Base-by-base conservation (phyloP, 1,284 basidiomycete genomes). In the Lentinula novae-zelandiae region DNA sequence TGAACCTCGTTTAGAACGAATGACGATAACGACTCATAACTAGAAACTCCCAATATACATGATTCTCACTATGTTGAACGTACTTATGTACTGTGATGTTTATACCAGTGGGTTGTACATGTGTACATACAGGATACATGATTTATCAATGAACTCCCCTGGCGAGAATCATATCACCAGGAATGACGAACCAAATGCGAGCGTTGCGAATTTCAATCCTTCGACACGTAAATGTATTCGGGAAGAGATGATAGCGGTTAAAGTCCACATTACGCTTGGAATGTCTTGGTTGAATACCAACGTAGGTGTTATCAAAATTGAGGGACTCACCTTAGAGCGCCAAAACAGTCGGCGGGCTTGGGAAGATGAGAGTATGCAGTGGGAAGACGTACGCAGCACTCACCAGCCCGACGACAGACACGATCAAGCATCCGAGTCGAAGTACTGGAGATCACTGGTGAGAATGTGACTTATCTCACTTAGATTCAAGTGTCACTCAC, bases 161-260 rank as follows among this genome's bases (percentile, higher is more conserved):
- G 15, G 15, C 9, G 10, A n/a, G 42, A 46, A 13, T 54, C 27
- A 34, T 52, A 17, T 38, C 34, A 58, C 38, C 13, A 51, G 38
- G 20, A 58, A 31, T 36, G 57, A 58, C 40, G 46, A 33, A 3
- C 38, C 20, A 17, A n/a, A 22, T 57, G 27, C 52, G 33, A 54
- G 46, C 22, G 15, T 60, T 8, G 42, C 7, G 15, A 48, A 53
- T 36, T 52, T 44, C 33, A 62, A 33, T 4, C 56, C 60, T 36
- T 62, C 60, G 9, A 62, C 51, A 7, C 60, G 60, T 13, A 62
- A 17, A 22, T 62, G 60, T 40, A 62, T 53, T 12, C 56, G 36
- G 5, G 55, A 62, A 13, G 36, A 40, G 7, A 62, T 48, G 13
- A 57, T 42, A n/a, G 60, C 51, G n/a, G 53, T 58, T 5, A 62